These are phyloP conservation scores for Naegleria gruberi DNA, from an alignment of 208 protist genomes.

Conservation along the genomic window DNA sequence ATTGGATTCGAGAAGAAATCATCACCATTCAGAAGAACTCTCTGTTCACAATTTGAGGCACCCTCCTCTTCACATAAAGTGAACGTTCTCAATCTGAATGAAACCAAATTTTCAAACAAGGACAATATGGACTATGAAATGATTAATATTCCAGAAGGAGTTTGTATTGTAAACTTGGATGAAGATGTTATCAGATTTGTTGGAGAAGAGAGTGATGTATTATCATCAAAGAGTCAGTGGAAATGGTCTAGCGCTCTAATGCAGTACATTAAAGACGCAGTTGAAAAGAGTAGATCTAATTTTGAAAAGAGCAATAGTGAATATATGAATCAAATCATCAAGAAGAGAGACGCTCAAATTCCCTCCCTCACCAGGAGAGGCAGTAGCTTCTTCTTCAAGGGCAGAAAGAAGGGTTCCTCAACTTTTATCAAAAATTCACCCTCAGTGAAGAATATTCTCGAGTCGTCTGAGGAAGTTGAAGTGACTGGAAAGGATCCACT, in stretches of 20 bases:
- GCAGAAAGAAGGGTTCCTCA: too few relatives aligned
- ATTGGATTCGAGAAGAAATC: background rate
- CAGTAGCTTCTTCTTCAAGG: too few relatives aligned
- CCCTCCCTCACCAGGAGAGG: background rate
- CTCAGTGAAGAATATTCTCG: too few relatives aligned
- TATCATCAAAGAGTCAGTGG: background rate
- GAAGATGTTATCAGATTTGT: background rate
- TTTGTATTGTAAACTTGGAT: background rate
- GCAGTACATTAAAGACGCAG: background rate
- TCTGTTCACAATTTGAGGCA: background rate
- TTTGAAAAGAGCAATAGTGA: background rate
- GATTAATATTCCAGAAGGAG: background rate
- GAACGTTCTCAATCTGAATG: background rate
- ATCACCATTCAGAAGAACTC: background rate
- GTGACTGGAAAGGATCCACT: background rate
- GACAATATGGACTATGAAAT: background rate
- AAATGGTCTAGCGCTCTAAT: background rate
- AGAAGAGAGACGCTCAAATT: background rate
- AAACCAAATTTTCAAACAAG: background rate
- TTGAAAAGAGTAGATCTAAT: background rate
- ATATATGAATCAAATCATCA: background rate
- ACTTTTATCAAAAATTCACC: too few relatives aligned
- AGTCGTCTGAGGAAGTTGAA: background rate
- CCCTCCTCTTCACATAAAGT: background rate
- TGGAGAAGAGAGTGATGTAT: background rate